Conservation (phyloP, 768 basidiomycete genomes). For the Lactifluus volemus region DNA sequence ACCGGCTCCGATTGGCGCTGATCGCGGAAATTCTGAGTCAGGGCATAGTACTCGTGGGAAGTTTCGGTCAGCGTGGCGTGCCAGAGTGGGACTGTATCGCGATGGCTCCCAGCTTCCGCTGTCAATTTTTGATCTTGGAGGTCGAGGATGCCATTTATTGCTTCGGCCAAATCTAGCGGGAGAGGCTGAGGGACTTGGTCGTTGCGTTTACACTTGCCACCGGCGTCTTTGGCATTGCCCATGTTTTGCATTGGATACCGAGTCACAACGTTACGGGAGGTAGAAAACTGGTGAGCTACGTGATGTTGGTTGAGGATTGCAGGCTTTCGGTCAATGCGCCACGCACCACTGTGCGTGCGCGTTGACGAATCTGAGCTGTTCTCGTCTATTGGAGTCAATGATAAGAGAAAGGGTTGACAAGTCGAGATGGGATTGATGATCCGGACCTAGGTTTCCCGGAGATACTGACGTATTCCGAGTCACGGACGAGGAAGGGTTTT, state of each 20-base stretch:
- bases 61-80: too few relatives aligned
- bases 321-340: too few relatives aligned
- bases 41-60: too few relatives aligned
- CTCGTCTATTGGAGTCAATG: not conserved
- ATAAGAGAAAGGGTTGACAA: not conserved
- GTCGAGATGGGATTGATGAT: not conserved
- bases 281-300: not conserved
- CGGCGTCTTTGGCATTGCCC: too few relatives aligned
- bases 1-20: too few relatives aligned
- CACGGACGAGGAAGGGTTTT: too few relatives aligned
- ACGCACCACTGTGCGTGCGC: not conserved
- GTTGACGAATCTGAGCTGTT: not conserved
- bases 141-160: constrained; percentile 40
- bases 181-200: not conserved
- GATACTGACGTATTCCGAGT: too few relatives aligned
- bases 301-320: not conserved
- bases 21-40: too few relatives aligned
- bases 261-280: not conserved
- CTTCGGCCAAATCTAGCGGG: not conserved
- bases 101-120: too few relatives aligned
- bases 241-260: too few relatives aligned
- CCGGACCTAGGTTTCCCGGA: not conserved
- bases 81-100: too few relatives aligned
- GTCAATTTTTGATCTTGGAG: not conserved
- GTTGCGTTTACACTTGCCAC: not conserved